Percentiles rank a stretch among this genome's conserved stretches.
phyloP scores from a whole-genome alignment of 352 stramenopile genomes.

The Aphanomyces cochlioides region DNA sequence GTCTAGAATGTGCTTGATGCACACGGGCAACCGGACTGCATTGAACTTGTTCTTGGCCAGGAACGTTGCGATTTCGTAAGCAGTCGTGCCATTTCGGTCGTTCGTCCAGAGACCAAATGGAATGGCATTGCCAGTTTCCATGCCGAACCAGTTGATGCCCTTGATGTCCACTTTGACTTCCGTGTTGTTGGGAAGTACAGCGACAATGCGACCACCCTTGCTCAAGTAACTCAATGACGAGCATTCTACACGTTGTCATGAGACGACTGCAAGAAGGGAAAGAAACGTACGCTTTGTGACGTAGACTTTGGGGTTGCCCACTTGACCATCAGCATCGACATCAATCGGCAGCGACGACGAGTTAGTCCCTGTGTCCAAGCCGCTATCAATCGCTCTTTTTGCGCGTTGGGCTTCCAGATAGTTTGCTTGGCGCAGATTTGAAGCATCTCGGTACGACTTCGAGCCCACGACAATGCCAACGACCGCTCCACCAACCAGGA shows the following conservation, averaged over 20 bases:
- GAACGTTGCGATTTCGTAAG: conserved; percentile 63
- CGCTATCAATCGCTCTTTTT: conserved; percentile 7
- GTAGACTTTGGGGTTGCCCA: conserved; percentile 36
- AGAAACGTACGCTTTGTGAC: conserved; percentile 12
- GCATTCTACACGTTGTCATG: conserved; percentile 36
- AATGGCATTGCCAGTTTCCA: conserved; percentile 63
- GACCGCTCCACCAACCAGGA: conserved; percentile 40
- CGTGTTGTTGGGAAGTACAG: conserved; percentile 47
- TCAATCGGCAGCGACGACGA: conserved; percentile 18
- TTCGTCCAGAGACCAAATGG: conserved; percentile 80
- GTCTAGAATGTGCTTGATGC: conserved; percentile 51
- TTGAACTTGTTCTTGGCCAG: conserved; percentile 72
- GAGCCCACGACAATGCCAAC: conserved; percentile 53
- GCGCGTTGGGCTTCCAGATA: neutral
- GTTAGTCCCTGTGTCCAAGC: conserved; percentile 19
- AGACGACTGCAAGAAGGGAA: neutral
- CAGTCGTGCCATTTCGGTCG: conserved; percentile 62
- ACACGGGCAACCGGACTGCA: conserved; percentile 53
- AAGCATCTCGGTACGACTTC: conserved; percentile 38
- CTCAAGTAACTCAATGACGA: conserved; percentile 58
- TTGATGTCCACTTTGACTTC: conserved; percentile 55
- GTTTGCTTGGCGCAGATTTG: conserved; percentile 2
- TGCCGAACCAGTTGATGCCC: conserved; percentile 69
- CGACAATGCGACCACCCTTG: conserved; percentile 52
- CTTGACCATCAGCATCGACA: conserved; percentile 29